Evolutionary conservation across 2,329 filamentous ascomycete genomes (phyloP), one percentile per base, ranked within the genome.

Genomic region (Epichloe gansuensis): DNA sequence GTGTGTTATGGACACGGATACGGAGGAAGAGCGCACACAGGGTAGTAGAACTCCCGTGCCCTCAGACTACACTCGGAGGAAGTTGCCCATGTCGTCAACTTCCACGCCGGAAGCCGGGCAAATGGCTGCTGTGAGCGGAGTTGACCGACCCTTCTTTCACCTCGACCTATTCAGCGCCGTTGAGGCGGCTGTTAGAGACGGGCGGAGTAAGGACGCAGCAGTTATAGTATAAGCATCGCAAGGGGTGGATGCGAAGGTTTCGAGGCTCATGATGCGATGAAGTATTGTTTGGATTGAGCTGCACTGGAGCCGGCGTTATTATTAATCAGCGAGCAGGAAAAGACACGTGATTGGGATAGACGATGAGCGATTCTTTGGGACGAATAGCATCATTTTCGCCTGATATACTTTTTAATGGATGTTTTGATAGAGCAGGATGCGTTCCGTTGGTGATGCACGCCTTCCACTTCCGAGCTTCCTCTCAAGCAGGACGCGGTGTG

Each of bases 131-230:
- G 57, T 73, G 0, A 66, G 62, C 31, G 69, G 68, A 1, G 65
- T 71, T 15, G 70, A 75, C 52, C 61, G 72, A 48, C 74, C 74
- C 0, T 74, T 70, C 54, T 75, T 76, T 62, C 74, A 76, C 47
- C 54, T 71, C 3, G 72, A 76, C 55, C 60, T 76, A 15, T 59
- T 65, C 23, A 69, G 69, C 17, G 72, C 72, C 6, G 63, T 74
- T 5, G 66, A 69, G 36, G 61, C 63, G 3, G 68, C 66, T 0
- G 61, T 67, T 11, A 49, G 57, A 15, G 61, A 64, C 51, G 62
- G 61, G 2, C 52, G 50, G 15, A 55, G 52, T 15, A 63, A 59
- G 42, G 63, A 64, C 34, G 31, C 41, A 21, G 42, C 41, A 21
- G 41, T 12, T 3, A 34, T 45, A 2, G 49, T 45, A 13, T 50